These are phyloP conservation scores for Gaertneriomyces sp. DNA, from an alignment of 192 early-diverging fungal genomes.

Conservation along the genomic window DNA sequence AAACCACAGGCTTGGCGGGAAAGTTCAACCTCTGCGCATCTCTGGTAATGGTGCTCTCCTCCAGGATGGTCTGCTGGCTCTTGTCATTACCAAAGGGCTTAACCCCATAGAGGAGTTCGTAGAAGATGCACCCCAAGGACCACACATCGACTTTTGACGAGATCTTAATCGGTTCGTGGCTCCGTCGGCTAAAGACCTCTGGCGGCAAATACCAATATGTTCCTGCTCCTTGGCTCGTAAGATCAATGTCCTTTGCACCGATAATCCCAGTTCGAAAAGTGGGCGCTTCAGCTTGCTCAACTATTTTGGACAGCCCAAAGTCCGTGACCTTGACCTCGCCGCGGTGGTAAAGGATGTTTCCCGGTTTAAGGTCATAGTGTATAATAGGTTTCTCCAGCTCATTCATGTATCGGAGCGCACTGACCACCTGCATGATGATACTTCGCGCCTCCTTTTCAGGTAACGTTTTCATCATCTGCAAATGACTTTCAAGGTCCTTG, in stretches of 20 bases:
- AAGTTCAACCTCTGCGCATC: constrained; percentile 11
- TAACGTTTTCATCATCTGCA: constrained; percentile 11
- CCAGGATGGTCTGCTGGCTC: constrained; percentile 22
- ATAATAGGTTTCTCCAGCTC: constrained; percentile 26
- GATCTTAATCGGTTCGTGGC: constrained; percentile 14
- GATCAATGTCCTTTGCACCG: constrained; percentile 24
- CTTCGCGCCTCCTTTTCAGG: constrained; percentile 22
- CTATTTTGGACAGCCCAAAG: constrained; percentile 30
- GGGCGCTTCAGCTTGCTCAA: constrained; percentile 8
- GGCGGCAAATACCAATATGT: constrained; percentile 33
- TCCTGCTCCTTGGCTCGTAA: constrained; percentile 34
- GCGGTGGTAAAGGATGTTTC: constrained; percentile 26
- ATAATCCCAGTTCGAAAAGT: background rate
- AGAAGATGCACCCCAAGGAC: constrained; percentile 22
- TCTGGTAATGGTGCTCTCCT: constrained; percentile 17
- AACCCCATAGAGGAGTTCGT: constrained; percentile 17
- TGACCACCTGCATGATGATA: constrained; percentile 26
- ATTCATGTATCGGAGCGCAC: constrained; percentile 30
- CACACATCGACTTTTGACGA: constrained; percentile 24
- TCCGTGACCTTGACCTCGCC: constrained; percentile 34
- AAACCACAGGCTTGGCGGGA: constrained; percentile 16
- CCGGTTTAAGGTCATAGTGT: constrained; percentile 35
- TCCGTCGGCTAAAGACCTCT: constrained; percentile 19
- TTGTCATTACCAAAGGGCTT: constrained; percentile 24
- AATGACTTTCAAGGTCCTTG: constrained; percentile 10